These are phyloP conservation scores for Prunus fruticosa DNA, from an alignment of 306 rosid genomes.

Conservation along the genomic window DNA sequence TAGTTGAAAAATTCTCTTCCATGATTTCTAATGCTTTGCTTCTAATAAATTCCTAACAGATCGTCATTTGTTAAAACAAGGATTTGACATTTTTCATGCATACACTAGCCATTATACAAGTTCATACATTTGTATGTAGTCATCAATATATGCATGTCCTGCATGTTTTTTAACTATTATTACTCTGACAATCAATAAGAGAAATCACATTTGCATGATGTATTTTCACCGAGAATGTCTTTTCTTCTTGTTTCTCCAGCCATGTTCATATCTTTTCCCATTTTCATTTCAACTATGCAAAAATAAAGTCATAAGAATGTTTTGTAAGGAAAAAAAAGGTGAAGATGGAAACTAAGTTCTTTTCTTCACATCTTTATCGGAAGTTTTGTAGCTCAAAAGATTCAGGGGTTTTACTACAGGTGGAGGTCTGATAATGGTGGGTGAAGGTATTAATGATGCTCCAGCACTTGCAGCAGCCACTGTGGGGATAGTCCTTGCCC, in stretches of 20 bases:
- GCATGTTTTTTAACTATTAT: background rate
- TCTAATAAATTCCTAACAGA: no score
- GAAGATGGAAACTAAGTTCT: background rate
- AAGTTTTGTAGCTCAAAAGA: background rate
- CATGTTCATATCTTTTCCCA: background rate
- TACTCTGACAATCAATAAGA: background rate
- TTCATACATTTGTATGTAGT: no score
- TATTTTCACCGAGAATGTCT: background rate
- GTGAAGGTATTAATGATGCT: conserved; percentile 97
- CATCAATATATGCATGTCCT: background rate
- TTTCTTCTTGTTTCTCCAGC: background rate
- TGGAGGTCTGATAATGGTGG: conserved; percentile 95
- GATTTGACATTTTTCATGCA: no score
- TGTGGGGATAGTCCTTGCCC: conserved; percentile 93
- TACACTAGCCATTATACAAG: no score
- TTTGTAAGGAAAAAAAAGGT: background rate
- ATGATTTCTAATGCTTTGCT: no score
- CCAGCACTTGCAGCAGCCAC: conserved; percentile 99
- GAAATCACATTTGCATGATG: background rate
- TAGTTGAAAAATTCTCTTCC: no score
- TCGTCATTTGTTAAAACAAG: no score
- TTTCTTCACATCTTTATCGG: background rate
- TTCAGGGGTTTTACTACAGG: conserved; percentile 41
- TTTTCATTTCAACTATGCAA: background rate
- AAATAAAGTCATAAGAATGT: no score